Percentiles rank a stretch among this genome's conserved stretches.
These are phyloP conservation scores for Talaromyces wortmannii DNA, from an alignment of 495 filamentous ascomycete genomes.

Conservation along the genomic window DNA sequence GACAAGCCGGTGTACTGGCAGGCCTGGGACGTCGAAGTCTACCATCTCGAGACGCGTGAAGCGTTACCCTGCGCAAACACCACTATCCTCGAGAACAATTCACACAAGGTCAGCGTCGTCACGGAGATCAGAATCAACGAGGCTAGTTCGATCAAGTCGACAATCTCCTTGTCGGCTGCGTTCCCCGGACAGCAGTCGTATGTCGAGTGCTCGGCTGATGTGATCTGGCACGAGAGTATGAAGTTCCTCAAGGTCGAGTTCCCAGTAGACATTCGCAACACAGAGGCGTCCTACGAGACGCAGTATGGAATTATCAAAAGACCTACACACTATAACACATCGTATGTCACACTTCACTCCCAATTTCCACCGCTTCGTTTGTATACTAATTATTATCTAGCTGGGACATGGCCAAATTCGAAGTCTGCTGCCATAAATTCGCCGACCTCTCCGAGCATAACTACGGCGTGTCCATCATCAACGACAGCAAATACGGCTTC, in stretches of 20 bases:
- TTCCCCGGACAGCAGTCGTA: conserved; percentile 56
- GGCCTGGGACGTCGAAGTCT: conserved; percentile 98
- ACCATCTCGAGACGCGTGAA: conserved; percentile 79
- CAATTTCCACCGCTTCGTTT: too few species aligned
- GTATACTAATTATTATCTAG: conserved; percentile 23
- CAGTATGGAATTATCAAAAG: conserved; percentile 83
- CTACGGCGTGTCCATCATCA: conserved; percentile 90
- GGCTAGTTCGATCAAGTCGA: conserved; percentile 78
- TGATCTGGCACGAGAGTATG: conserved; percentile 92
- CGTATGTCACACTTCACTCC: conserved; percentile 37
- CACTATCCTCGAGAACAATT: conserved; percentile 60
- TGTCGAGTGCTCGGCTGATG: conserved; percentile 72
- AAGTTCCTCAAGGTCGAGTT: conserved; percentile 99
- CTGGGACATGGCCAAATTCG: conserved; percentile 99
- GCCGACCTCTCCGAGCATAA: conserved; percentile 88
- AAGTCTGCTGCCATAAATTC: conserved; percentile 96
- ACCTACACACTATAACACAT: conserved; percentile 93
- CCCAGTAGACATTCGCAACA: conserved; percentile 86
- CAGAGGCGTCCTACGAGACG: conserved; percentile 89
- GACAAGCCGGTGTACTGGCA: conserved; percentile 99
- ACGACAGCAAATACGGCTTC: conserved; percentile 96
- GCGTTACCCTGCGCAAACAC: conserved; percentile 60
- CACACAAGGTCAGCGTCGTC: conserved; percentile 68
- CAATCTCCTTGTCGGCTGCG: conserved; percentile 68
- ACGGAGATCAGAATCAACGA: conserved; percentile 84